Conservation (phyloP, 352 stramenopile genomes). For the Phytopythium montanum region DNA sequence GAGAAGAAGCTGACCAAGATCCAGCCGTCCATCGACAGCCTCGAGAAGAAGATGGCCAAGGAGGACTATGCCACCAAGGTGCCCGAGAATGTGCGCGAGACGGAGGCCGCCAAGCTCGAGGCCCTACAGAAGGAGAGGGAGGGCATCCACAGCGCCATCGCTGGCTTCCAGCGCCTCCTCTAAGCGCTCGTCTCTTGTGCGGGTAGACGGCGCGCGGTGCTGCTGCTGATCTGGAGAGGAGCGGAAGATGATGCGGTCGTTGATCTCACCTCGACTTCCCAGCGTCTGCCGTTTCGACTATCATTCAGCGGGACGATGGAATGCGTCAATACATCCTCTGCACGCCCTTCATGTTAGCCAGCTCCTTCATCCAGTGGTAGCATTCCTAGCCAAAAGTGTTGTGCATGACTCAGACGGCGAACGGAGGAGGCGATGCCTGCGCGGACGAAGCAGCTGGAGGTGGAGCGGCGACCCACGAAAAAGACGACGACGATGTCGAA, state of each 20-base stretch:
- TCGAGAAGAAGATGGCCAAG: conserved; percentile 79
- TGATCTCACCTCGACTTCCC: neutral
- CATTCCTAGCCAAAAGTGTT: neutral
- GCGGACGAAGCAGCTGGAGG: neutral
- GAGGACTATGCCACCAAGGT: conserved; percentile 83
- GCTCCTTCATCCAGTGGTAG: neutral
- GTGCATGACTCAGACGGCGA: neutral
- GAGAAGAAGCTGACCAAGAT: conserved; percentile 89
- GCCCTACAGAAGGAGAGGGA: conserved; percentile 80
- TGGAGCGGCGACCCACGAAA: neutral
- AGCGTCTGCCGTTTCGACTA: neutral
- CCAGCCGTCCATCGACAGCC: conserved; percentile 56
- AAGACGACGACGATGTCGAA: neutral
- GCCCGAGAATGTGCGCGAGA: conserved; percentile 71
- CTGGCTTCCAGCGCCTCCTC: conserved; percentile 72
- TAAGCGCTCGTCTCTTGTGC: conserved; percentile 16
- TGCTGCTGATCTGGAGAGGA: neutral
- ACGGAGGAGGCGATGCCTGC: neutral
- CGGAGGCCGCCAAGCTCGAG: conserved; percentile 74
- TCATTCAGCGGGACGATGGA: neutral
- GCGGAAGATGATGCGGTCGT: neutral
- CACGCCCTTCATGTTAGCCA: neutral
- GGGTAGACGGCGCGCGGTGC: neutral
- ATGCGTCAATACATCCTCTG: conserved; percentile 1
- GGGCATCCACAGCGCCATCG: conserved; percentile 72